Percentiles rank a stretch among this genome's conserved stretches.
phyloP scores from a whole-genome alignment of 345 rosid species.

The Bruguiera gymnorhiza region DNA sequence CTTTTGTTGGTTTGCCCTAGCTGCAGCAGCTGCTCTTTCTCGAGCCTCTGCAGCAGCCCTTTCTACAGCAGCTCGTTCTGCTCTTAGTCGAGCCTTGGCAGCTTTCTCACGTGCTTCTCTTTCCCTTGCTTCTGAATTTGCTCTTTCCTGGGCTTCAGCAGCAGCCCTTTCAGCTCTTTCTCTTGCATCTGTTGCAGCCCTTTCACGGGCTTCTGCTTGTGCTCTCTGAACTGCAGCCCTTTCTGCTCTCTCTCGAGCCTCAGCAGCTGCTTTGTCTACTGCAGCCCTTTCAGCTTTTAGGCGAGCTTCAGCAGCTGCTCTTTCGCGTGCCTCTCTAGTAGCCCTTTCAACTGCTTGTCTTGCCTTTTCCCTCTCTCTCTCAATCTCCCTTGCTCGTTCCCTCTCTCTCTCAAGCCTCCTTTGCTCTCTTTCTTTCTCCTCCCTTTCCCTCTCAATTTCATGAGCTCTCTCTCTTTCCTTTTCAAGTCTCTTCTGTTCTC shows the following conservation, averaged over 20 bases:
- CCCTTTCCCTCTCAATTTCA: conserved; percentile 52
- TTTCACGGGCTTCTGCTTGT: conserved; percentile 95
- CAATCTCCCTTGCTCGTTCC: conserved; percentile 57
- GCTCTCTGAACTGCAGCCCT: conserved; percentile 92
- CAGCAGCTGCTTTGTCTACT: conserved; percentile 65
- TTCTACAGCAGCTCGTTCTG: conserved; percentile 82
- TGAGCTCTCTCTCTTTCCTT: conserved; percentile 43
- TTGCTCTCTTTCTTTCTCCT: conserved; percentile 63
- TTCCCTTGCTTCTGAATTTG: conserved; percentile 57
- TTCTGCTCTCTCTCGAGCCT: conserved; percentile 86
- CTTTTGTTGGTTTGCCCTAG: conserved; percentile 55
- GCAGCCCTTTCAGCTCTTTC: conserved; percentile 88
- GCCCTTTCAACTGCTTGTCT: conserved; percentile 98
- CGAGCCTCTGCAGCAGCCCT: conserved; percentile 43
- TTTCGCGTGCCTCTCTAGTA: conserved; percentile 93
- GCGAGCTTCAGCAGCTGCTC: conserved; percentile 87
- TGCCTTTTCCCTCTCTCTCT: conserved; percentile 65
- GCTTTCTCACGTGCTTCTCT: conserved; percentile 42
- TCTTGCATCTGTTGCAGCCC: conserved; percentile 82
- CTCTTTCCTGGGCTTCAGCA: conserved; percentile 82
- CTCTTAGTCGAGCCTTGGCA: conserved; percentile 48
- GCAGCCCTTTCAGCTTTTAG: conserved; percentile 84
- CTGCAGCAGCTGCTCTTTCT: conserved; percentile 49
- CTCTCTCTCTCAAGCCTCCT: conserved; percentile 62
- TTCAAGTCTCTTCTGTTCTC: conserved; percentile 56